Evolutionary conservation across 208 protist species (phyloP), one percentile per base, ranked within the genome.

Genomic region (Crithidia thermophila): DNA sequence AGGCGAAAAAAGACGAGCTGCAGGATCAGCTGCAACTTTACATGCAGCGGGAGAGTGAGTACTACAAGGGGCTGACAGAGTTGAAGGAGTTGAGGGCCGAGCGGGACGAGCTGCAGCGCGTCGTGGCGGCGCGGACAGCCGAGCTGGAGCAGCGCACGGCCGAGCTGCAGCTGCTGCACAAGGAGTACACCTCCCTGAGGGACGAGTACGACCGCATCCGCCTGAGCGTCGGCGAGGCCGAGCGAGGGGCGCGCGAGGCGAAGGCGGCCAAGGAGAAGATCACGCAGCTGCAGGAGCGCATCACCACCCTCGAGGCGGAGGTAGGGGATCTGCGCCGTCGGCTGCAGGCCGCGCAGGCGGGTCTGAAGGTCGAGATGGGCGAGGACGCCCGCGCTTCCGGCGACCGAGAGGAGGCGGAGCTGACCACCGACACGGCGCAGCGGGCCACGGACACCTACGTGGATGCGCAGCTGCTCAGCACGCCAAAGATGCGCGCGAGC

Each of bases 151-250:
- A 86, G 49, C 75, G 66, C 56, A 83, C 79, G 36, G 68, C 67
- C n/a, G 81, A 88, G 51, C 57, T 90, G 45, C 69, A 67, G 30
- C 70, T 87, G 55, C 36, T 92, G 20, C 79, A 76, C 36, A 88
- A 84, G 65, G 83, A 89, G 53, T 90, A 90, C 66, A 74, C 76
- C 0, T 75, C 81, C 13, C 83, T 87, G 23, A 72, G 79, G 4
- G 78, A 92, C 27, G 87, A 88, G 65, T 81, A 82, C 60, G 71
- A 82, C 18, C 45, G 66, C 1, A 56, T 90, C 20, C 81, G 79
- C 34, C 62, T 73, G 14, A 81, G 69, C 16, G 62, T 62, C 14
- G 42, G 21, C 7, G 87, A 89, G 55, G 77, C 81, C 5, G 81
- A 88, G 14, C 73, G 72, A 25, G 64, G 37, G 34, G 10, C 60